Percentiles rank a stretch among this genome's conserved stretches.
Evolutionary conservation across 1,139 yeast genomes (phyloP).

Genomic region (Hanseniaspora sp.): DNA sequence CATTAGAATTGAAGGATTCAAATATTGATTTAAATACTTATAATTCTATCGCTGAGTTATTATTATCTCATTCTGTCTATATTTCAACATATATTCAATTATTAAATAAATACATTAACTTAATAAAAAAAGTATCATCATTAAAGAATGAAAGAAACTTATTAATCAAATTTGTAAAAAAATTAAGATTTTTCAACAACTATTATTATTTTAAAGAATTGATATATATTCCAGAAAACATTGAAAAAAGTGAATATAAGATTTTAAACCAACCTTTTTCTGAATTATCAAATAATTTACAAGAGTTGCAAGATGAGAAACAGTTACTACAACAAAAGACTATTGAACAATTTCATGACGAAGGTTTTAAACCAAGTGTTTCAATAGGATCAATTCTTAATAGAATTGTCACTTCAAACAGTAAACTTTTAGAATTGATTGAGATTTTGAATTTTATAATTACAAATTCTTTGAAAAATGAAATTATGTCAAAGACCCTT

Average conservation of each 20-base stretch:
- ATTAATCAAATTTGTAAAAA: slow-evolving; percentile 29
- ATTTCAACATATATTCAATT: slow-evolving; percentile 26
- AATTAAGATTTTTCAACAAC: slow-evolving; percentile 26
- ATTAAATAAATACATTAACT: slow-evolving; percentile 27
- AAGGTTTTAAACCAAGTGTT: background rate
- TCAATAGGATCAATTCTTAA: slow-evolving; percentile 1
- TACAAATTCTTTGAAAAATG: slow-evolving; percentile 28
- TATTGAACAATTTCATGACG: background rate
- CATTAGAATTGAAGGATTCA: background rate
- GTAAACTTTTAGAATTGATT: slow-evolving; percentile 25
- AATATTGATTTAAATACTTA: background rate
- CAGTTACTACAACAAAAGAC: background rate
- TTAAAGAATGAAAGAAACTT: slow-evolving; percentile 28
- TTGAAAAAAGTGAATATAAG: background rate
- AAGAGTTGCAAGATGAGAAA: slow-evolving; percentile 1
- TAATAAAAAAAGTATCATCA: slow-evolving; percentile 26
- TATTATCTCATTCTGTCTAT: slow-evolving; percentile 20
- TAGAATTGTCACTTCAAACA: slow-evolving; percentile 18
- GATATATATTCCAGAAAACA: slow-evolving; percentile 2
- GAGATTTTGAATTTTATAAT: slow-evolving; percentile 27
- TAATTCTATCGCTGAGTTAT: background rate
- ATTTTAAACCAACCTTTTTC: background rate
- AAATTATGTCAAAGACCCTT: slow-evolving; percentile 28
- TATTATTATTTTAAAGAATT: slow-evolving; percentile 14
- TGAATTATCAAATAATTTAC: background rate